Base-by-base conservation (phyloP, 2,329 filamentous ascomycete genomes). In the Zasmidium citrigriseum region DNA sequence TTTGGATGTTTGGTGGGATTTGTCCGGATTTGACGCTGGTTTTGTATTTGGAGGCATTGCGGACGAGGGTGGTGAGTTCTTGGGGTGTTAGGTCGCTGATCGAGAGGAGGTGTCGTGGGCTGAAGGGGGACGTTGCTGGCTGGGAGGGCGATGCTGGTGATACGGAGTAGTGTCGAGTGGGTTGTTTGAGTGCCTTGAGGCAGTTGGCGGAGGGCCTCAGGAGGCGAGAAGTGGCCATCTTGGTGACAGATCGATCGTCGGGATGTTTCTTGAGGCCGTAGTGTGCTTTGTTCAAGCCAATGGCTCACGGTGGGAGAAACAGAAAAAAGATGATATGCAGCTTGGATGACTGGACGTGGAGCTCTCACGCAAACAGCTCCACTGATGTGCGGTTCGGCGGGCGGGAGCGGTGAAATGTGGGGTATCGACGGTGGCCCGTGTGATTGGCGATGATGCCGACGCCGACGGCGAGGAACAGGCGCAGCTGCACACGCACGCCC, bases 31-130 rank as follows among this genome's bases (percentile, higher is more conserved):
- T 96, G 78, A 93, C 86, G 56, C 86, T 81, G 55, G 84, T 76
- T 76, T 98, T 98, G 78, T 91, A 86, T 46, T 83, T 77, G 22
- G 86, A 82, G 52, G 91, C 93, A 86, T 93, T 93, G 72, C 87
- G 86, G 58, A 99, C 88, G 57, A 99, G 84, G 22, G 85, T 86
- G 29, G 87, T 85, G 69, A 99, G 86, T 77, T 99, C 95, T 47
- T 82, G 78, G 5, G 91, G 83, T 1, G 87, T 87, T 58, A 99
- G 83, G 72, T 99, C 93, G 54, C 87, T 87, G 70, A 97, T 96
- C 55, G 92, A 96, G 77, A 97, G 88, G 53, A 99, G 82, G 81
- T 98, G 93, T 65, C 95, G 89, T 50, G 91, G 89, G 20, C 84
- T 79, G 69, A 83, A 83, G 11, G 83, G 81, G 4, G 84, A 84